A percentile compares a stretch with the other conserved stretches of the same genome.
phyloP scores from a whole-genome alignment of 495 filamentous ascomycete genomes.

The Penicillium fimorum region DNA sequence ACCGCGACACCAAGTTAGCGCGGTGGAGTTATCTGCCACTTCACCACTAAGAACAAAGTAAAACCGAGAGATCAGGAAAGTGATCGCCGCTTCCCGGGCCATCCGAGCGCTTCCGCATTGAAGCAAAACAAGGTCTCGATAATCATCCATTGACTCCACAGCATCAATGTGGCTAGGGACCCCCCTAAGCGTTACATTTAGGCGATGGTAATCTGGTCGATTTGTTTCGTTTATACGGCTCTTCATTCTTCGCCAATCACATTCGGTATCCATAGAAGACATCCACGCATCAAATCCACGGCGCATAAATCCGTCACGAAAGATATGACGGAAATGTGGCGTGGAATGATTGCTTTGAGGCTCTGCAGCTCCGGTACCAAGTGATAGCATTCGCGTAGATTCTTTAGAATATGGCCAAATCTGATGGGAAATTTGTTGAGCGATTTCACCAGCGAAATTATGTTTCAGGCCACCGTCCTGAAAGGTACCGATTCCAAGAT shows the following conservation, averaged over 20 bases:
- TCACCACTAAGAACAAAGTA: too few relatives aligned
- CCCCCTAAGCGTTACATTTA: too few relatives aligned
- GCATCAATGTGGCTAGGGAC: too few relatives aligned
- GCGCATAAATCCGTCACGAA: slow-evolving; percentile 25
- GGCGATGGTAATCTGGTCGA: too few relatives aligned
- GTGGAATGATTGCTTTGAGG: slow-evolving; percentile 7
- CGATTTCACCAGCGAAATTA: slow-evolving; percentile 24
- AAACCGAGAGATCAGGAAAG: too few relatives aligned
- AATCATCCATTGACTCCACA: too few relatives aligned
- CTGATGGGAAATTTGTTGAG: slow-evolving; percentile 10
- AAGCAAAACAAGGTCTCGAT: too few relatives aligned
- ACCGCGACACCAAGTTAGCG: too few relatives aligned
- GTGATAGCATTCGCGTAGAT: slow-evolving; percentile 16
- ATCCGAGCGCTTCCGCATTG: too few relatives aligned
- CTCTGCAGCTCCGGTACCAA: slow-evolving; percentile 18
- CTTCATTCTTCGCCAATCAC: slow-evolving; percentile 21
- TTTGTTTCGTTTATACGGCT: too few relatives aligned
- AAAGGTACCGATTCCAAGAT: slow-evolving; percentile 21
- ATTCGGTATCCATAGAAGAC: slow-evolving; percentile 22
- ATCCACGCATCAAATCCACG: slow-evolving; percentile 24
- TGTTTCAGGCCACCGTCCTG: slow-evolving; percentile 23
- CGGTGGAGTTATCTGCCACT: too few relatives aligned
- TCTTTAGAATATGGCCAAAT: slow-evolving; percentile 20
- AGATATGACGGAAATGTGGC: slow-evolving; percentile 21
- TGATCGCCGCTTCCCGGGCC: too few relatives aligned